Percentiles rank a stretch among this genome's conserved stretches.
phyloP scores from a whole-genome alignment of 2,329 filamentous ascomycete species.

The Sporothrix phasma region DNA sequence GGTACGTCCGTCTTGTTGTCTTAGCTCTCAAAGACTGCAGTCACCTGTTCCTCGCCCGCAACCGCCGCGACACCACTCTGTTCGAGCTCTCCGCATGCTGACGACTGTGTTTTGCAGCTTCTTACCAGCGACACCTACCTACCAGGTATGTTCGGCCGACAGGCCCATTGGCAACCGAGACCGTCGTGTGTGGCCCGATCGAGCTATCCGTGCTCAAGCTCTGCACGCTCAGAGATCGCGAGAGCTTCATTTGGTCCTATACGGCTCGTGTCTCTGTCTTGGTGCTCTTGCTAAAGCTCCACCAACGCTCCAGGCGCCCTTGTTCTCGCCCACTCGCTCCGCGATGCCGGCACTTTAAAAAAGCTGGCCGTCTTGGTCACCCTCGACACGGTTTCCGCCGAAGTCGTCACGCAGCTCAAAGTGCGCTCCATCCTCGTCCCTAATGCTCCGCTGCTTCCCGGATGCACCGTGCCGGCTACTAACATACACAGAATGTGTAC shows the following conservation, averaged over 20 bases:
- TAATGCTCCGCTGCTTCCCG: neutral
- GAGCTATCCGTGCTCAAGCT: neutral
- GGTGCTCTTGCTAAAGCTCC: conserved; percentile 10
- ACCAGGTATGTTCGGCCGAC: conserved; percentile 54
- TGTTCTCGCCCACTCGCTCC: conserved; percentile 86
- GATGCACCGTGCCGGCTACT: neutral
- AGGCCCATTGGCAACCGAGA: neutral
- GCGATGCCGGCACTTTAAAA: conserved; percentile 78
- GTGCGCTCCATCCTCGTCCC: conserved; percentile 34
- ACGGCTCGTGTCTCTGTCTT: neutral
- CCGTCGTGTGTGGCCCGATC: neutral
- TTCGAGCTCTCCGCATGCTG: neutral
- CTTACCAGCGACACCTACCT: conserved; percentile 87
- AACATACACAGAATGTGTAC: conserved; percentile 55
- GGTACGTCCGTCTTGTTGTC: conserved; percentile 30
- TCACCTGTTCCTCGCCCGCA: conserved; percentile 6
- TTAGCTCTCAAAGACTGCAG: neutral
- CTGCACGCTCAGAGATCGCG: too few relatives aligned
- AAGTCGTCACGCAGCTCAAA: conserved; percentile 69
- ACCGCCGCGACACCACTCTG: neutral
- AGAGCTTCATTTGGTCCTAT: neutral
- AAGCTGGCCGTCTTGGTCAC: conserved; percentile 81
- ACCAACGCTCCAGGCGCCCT: conserved; percentile 58
- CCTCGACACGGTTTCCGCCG: conserved; percentile 63
- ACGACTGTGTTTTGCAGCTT: conserved; percentile 48